Conservation (phyloP, 305 asterid species). For the Striga hermonthica region DNA sequence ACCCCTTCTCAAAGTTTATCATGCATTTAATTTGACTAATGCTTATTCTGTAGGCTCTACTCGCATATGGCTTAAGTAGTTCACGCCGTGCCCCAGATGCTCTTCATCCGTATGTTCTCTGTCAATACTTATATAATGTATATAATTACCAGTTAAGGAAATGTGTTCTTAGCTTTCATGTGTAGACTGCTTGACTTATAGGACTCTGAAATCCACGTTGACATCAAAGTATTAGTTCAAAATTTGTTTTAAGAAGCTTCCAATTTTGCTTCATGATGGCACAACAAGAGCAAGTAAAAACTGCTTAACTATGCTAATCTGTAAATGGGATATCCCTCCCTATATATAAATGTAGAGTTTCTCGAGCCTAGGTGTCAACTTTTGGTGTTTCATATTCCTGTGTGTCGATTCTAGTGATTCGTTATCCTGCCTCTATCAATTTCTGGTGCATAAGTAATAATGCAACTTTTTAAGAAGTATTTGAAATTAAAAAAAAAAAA, state of each 20-base stretch:
- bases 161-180: conserved; percentile 13
- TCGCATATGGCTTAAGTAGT: conserved; percentile 93
- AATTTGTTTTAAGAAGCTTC: conserved; percentile 15
- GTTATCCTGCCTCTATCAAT: too few relatives aligned
- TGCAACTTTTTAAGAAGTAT: too few relatives aligned
- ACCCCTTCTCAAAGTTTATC: conserved; percentile 19
- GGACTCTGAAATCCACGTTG: conserved; percentile 16
- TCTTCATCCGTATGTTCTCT: conserved; percentile 83
- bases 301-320: neutral
- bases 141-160: conserved; percentile 2
- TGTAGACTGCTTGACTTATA: neutral
- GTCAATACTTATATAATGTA: conserved; percentile 10
- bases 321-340: neutral
- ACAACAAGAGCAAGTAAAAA: neutral
- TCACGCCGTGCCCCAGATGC: conserved; percentile 98
- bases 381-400: too few relatives aligned
- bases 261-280: conserved; percentile 1
- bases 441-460: too few relatives aligned
- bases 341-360: too few relatives aligned
- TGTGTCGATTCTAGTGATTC: too few relatives aligned
- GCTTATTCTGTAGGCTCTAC: conserved; percentile 67
- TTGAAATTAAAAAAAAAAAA: too few relatives aligned
- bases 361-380: too few relatives aligned
- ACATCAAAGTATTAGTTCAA: conserved; percentile 13
- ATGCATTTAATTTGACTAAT: conserved; percentile 17